Base-by-base conservation (phyloP, 305 asterid genomes). In the Fraxinus angustifolia region DNA sequence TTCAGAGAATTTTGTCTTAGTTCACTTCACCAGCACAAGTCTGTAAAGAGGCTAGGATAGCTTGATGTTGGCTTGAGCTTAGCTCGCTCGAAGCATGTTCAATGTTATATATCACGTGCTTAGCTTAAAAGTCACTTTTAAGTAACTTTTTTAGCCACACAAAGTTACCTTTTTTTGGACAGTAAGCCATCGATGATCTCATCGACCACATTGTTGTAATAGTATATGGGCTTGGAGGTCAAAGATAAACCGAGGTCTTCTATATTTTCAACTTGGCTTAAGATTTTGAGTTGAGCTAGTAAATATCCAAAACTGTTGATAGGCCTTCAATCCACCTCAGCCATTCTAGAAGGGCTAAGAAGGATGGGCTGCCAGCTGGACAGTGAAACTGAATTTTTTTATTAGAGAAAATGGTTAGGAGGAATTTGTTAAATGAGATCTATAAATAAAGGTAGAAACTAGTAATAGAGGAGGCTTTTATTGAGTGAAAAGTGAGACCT, bases 1-100 rank as follows among this genome's bases (percentile, higher is more conserved):
- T 73, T 23, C 53, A 78, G 67, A 62, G 34, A 60, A 56, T 17
- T 34, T 36, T 78, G 45, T n/a, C 65, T 72, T 82, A 21, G 42
- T 70, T 70, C 33, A 35, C 34, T 56, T 53, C 72, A 26, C 74
- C 23, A 4, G 56, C 67, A 75, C 48, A 35, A 36, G 56, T 76
- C 31, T 35, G 83, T 6, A 56, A 56, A 56, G 28, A 17, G 28
- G 67, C 67, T 56, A 19, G 67, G 12, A 19, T 56, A 56, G 67
- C 30, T 56, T 56, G 28, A 56, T 19, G 4, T 19, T 16, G 21
- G 21, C 10, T 53, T 53, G 10, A 8, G 28, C 62, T 60, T 65
- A 40, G 60, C 48, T 65, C 50, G 53, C 73, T 67, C 23, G 76
- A 72, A 53, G 79, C 50, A 71, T 17, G 62, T 50, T 50, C 62